Base-by-base conservation (phyloP, 1,284 basidiomycete genomes). In the Singerocomus inundabilis region DNA sequence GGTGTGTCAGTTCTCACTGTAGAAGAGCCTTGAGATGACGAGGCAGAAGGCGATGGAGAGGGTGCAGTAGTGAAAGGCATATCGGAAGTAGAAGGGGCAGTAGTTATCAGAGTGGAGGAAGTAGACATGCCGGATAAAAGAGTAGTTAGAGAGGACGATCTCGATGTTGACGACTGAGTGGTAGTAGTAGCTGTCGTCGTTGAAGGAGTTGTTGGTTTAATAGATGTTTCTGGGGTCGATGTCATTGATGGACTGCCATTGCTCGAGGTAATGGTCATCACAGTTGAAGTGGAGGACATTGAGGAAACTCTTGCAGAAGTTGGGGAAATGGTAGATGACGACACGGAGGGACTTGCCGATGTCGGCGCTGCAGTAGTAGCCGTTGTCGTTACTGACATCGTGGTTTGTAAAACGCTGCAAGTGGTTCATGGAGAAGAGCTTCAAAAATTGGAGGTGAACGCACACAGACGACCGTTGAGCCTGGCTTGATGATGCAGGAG, bases 401-500 rank as follows among this genome's bases (percentile, higher is more conserved):
- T 38, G 16, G 46, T 48, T 38, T 43, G 46, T 28, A 33, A 39
- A 46, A 30, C 46, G 38, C 63, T 65, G 48, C 25, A 45, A 39
- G 46, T 34, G 26, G 41, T 51, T 68, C 49, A 54, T 50, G 49
- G 37, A 46, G 26, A 54, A 21, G 30, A 39, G 38, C 29, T 21
- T 44, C 32, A 29, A 34, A 53, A 46, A 37, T 30, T 45, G 31
- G 36, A 47, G 31, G 16, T 44, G 32, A 34, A 68, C 67, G 62
- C 48, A 68, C 66, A 51, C 51, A 43, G 54, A 52, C 39, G 52
- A 28, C 28, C 47, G 44, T 29, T 46, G 49, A 35, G 55, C 43
- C 29, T 55, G 51, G 31, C 46, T 10, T 16, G 53, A 52, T 28
- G 58, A 35, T 41, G 48, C 38, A 45, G 48, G 28, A 47, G 32